Conservation (phyloP, 345 rosid species). For the Physaria fendleri region DNA sequence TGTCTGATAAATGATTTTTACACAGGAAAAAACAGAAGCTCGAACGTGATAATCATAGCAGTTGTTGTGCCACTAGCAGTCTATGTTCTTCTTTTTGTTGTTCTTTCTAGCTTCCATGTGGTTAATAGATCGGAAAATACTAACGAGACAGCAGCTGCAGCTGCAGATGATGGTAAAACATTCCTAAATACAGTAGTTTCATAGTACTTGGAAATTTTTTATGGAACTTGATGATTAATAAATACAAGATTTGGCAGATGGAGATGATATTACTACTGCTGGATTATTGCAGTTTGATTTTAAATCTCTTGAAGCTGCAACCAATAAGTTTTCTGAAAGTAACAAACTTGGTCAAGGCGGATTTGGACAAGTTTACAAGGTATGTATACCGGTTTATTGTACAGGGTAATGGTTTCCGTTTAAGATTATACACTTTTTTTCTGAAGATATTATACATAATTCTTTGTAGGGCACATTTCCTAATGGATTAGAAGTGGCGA, state of each 20-base stretch:
- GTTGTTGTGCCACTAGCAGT: slow-evolving; percentile 23
- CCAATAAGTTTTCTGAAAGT: slow-evolving; percentile 29
- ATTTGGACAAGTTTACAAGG: slow-evolving; percentile 62
- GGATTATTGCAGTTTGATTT: slow-evolving; percentile 46
- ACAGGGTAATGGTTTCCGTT: background rate
- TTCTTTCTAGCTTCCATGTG: background rate
- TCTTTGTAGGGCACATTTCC: slow-evolving; percentile 37
- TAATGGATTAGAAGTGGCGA: slow-evolving; percentile 40
- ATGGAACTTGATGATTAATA: background rate
- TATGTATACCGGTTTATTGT: background rate
- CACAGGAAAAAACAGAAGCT: slow-evolving; percentile 19
- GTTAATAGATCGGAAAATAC: background rate
- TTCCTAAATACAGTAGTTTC: background rate
- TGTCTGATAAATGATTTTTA: background rate
- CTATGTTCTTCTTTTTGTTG: background rate
- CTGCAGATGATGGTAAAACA: background rate
- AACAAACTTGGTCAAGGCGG: slow-evolving; percentile 66
- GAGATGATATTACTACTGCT: slow-evolving; percentile 24
- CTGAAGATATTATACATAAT: background rate
- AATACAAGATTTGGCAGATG: slow-evolving; percentile 19
- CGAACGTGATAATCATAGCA: slow-evolving; percentile 22
- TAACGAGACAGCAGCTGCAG: background rate
- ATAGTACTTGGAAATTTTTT: background rate
- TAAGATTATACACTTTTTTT: background rate
- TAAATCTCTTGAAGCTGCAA: slow-evolving; percentile 35